Evolutionary conservation across 1,284 basidiomycete species (phyloP).

Genomic region (Salmacisia buchloeana): DNA sequence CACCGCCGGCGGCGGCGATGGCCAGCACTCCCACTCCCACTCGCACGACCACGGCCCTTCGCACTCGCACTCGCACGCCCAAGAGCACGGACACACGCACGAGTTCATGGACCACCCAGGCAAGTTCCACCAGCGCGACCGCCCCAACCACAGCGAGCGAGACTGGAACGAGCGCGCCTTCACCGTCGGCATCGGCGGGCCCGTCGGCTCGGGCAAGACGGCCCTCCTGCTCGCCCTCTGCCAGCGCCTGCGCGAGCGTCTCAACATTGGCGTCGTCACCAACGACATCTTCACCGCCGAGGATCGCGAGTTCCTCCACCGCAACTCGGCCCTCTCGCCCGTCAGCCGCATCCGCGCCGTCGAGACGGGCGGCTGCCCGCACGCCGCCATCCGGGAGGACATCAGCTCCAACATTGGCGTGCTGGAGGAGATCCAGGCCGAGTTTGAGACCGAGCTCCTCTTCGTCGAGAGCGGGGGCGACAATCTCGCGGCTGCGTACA

Average conservation of each 20-base stretch:
- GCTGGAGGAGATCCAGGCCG: slow-evolving; percentile 88
- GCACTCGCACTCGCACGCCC: slow-evolving; percentile 20
- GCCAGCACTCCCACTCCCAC: slow-evolving; percentile 18
- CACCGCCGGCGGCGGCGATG: background rate
- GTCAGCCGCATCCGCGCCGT: slow-evolving; percentile 81
- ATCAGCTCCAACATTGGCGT: slow-evolving; percentile 95
- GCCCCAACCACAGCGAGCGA: slow-evolving; percentile 76
- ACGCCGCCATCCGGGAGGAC: slow-evolving; percentile 66
- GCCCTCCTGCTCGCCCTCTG: slow-evolving; percentile 91
- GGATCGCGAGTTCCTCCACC: slow-evolving; percentile 94
- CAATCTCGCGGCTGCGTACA: slow-evolving; percentile 91
- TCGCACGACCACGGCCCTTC: slow-evolving; percentile 18
- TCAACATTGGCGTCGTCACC: slow-evolving; percentile 72
- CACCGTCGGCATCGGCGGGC: slow-evolving; percentile 89
- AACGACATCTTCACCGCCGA: slow-evolving; percentile 62
- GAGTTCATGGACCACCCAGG: slow-evolving; percentile 56
- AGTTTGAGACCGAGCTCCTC: slow-evolving; percentile 56
- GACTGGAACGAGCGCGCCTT: slow-evolving; percentile 92
- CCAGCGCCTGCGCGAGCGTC: slow-evolving; percentile 69
- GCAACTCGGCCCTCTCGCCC: slow-evolving; percentile 76
- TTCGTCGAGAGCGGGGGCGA: slow-evolving; percentile 95
- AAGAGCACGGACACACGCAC: slow-evolving; percentile 47
- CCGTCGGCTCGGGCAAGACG: slow-evolving; percentile 96
- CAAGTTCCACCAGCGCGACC: slow-evolving; percentile 83
- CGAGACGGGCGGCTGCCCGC: slow-evolving; percentile 64